Conservation (phyloP, 83 land plant species). For the Picea abies region DNA sequence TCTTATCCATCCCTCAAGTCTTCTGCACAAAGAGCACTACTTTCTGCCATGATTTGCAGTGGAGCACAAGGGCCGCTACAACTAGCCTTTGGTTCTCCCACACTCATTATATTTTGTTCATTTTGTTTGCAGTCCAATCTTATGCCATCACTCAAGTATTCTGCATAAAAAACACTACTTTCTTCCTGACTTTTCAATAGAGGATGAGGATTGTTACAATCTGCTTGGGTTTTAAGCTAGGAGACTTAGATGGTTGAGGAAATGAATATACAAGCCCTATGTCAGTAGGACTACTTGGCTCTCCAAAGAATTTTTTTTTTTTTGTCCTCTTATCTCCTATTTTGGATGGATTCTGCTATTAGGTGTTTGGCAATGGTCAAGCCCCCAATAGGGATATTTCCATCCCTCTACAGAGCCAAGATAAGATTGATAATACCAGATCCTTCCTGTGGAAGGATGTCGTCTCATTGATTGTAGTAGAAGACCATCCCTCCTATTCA, state of each 20-base stretch:
- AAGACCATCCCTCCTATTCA: not conserved
- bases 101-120: not conserved
- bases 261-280: not conserved
- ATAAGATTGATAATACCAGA: not conserved
- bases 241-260: not conserved
- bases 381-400: not conserved
- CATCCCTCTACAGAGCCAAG: not conserved
- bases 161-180: not conserved
- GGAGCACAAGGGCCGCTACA: not conserved
- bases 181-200: not conserved
- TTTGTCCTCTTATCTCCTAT: no score
- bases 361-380: constrained; percentile 7
- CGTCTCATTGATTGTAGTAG: not conserved
- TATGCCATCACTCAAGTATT: not conserved
- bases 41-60: no score
- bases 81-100: not conserved
- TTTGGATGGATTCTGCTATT: not conserved
- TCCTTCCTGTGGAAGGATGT: not conserved
- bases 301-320: no score
- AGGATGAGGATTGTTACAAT: not conserved
- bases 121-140: not conserved
- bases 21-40: no score
- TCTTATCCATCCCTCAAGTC: no score
- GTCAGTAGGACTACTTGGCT: not conserved
- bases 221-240: not conserved